Conservation (phyloP, 352 stramenopile species). For the Globisporangium iwayamae region DNA sequence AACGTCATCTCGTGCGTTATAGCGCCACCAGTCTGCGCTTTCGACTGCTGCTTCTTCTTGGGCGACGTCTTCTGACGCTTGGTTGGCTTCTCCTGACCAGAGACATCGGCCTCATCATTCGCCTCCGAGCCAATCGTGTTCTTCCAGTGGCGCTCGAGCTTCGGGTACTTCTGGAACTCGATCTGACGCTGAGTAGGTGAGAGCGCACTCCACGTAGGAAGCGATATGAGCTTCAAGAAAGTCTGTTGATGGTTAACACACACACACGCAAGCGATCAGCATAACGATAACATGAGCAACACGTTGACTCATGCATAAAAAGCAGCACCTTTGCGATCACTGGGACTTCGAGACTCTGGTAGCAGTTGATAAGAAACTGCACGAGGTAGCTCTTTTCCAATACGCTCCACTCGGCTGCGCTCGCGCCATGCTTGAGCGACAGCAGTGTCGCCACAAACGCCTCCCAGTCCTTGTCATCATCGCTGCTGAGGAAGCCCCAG, state of each 20-base stretch:
- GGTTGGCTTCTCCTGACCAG: slow-evolving; percentile 13
- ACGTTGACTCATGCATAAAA: neutral
- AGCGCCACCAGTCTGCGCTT: neutral
- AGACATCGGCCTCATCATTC: neutral
- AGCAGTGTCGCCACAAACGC: slow-evolving; percentile 39
- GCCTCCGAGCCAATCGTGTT: slow-evolving; percentile 24
- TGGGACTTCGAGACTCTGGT: slow-evolving; percentile 52
- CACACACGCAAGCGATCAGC: neutral
- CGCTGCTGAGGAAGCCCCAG: slow-evolving; percentile 16
- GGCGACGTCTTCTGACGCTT: slow-evolving; percentile 36
- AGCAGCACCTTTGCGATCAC: slow-evolving; percentile 32
- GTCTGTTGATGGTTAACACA: slow-evolving; percentile 8
- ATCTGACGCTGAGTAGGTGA: slow-evolving; percentile 53
- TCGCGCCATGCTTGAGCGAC: slow-evolving; percentile 8
- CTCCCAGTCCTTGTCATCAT: slow-evolving; percentile 25
- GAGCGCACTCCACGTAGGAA: slow-evolving; percentile 57
- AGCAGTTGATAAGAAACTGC: slow-evolving; percentile 63
- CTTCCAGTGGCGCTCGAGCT: slow-evolving; percentile 65
- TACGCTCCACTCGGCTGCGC: slow-evolving; percentile 21
- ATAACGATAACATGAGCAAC: neutral
- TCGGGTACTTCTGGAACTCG: slow-evolving; percentile 61
- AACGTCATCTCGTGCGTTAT: slow-evolving; percentile 28
- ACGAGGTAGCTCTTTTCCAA: slow-evolving; percentile 49
- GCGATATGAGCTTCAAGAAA: slow-evolving; percentile 61
- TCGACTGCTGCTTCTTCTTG: neutral